Conservation (phyloP, 352 stramenopile species). For the Saprolegnia parasitica region DNA sequence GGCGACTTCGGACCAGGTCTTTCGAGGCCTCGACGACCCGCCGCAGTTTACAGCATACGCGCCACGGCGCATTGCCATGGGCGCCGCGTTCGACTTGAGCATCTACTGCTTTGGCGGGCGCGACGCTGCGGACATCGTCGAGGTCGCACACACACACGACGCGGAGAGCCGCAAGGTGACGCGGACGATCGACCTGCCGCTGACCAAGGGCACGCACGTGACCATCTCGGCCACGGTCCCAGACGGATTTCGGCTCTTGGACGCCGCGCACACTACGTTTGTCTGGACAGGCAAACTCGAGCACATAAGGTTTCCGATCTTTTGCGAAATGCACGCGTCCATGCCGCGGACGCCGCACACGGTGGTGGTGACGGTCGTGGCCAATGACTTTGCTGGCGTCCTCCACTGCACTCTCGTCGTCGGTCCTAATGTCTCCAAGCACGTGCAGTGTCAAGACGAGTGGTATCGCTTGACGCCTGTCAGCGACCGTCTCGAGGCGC, state of each 20-base stretch:
- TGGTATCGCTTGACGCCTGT: constrained; percentile 16
- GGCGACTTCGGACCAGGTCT: background rate
- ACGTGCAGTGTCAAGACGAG: background rate
- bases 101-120: constrained; percentile 4
- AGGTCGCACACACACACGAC: background rate
- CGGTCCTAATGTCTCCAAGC: constrained; percentile 27
- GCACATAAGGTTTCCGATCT: constrained; percentile 56
- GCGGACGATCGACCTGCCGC: background rate
- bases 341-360: constrained; percentile 47
- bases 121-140: background rate
- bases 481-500: constrained; percentile 18
- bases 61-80: background rate
- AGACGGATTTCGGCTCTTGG: constrained; percentile 37
- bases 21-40: constrained; percentile 4
- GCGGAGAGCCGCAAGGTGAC: background rate
- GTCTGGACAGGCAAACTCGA: constrained; percentile 57
- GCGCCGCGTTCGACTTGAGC: constrained; percentile 9
- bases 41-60: constrained; percentile 25
- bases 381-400: constrained; percentile 15
- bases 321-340: constrained; percentile 36
- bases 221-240: constrained; percentile 55
- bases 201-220: constrained; percentile 54
- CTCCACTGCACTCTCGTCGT: constrained; percentile 56
- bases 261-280: constrained; percentile 56
- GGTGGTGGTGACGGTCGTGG: constrained; percentile 50